These are phyloP conservation scores for Glomus cerebriforme DNA, from an alignment of 192 early-diverging fungal species.

Conservation along the genomic window DNA sequence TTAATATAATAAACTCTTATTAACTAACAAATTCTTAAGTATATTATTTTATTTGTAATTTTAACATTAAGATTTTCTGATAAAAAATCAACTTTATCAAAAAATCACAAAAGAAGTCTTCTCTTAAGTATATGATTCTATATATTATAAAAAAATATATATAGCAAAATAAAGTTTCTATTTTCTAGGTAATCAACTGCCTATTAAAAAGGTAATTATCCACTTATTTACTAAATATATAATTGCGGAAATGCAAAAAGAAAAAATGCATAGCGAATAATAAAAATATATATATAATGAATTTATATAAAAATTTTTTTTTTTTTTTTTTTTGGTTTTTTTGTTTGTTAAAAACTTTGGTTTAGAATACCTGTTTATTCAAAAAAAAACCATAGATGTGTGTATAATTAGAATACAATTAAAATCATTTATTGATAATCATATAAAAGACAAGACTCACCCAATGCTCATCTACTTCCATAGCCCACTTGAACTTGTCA, in stretches of 20 bases:
- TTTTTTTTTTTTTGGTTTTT: no score
- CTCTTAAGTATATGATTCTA: neutral
- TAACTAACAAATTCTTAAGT: no score
- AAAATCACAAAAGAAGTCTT: neutral
- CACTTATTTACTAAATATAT: no score
- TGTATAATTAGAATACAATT: neutral
- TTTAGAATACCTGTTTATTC: neutral
- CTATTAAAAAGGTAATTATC: neutral
- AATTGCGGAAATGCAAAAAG: no score
- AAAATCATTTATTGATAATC: neutral
- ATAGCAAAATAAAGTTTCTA: neutral
- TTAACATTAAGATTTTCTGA: neutral
- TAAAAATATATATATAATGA: no score
- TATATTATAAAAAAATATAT: neutral
- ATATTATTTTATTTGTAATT: neutral
- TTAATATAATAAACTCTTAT: no score
- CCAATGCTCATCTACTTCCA: constrained; percentile 71
- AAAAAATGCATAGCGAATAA: no score
- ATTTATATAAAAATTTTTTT: neutral
- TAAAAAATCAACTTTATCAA: neutral
- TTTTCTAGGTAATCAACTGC: neutral
- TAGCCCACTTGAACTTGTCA: constrained; percentile 97
- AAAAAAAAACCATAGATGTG: neutral
- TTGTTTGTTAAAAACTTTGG: no score
- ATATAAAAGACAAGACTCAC: constrained; percentile 35